phyloP scores from a whole-genome alignment of 805 yeast genomes.

The Wickerhamiella dianesei region DNA sequence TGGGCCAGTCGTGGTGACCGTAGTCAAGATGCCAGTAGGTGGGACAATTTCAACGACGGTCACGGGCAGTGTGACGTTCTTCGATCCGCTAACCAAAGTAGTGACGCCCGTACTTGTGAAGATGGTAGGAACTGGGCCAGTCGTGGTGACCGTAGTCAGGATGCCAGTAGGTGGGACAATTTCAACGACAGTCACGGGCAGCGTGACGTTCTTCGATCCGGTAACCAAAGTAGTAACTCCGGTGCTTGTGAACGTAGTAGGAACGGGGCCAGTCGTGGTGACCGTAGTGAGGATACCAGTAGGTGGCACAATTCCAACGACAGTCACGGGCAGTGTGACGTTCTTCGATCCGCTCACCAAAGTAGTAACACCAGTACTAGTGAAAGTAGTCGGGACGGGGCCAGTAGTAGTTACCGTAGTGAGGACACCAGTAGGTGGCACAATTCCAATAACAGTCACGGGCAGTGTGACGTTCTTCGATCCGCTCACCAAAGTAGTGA shows the following conservation, averaged over 20 bases:
- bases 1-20: too few relatives aligned
- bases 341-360: neutral
- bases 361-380: neutral
- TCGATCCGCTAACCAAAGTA: neutral
- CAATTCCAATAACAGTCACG: neutral
- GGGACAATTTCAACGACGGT: too few relatives aligned
- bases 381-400: neutral
- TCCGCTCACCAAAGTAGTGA: neutral
- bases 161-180: neutral
- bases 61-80: too few relatives aligned
- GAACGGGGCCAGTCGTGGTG: neutral
- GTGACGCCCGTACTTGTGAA: neutral
- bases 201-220: neutral
- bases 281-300: neutral
- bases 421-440: neutral
- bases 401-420: neutral
- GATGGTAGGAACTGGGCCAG: neutral
- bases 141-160: neutral
- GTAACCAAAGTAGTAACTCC: neutral
- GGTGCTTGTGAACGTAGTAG: neutral
- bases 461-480: neutral
- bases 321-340: neutral
- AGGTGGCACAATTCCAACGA: neutral
- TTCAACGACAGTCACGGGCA: neutral
- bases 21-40: too few relatives aligned